Conservation (phyloP, 2,329 filamentous ascomycete genomes). For the Monosporascus sp. region DNA sequence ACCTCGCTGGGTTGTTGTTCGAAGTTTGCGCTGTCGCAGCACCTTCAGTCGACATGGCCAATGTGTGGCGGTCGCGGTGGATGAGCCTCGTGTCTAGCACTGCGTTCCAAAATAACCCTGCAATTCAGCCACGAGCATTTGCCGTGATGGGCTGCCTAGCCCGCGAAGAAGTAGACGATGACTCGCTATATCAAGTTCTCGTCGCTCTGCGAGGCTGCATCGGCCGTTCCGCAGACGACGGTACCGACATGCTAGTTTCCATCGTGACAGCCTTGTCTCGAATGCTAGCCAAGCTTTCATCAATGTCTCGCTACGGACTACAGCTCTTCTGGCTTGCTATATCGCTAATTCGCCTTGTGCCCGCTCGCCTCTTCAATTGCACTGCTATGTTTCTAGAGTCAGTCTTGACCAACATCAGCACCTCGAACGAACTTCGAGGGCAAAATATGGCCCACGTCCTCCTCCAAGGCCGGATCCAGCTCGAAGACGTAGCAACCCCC, state of each 20-base stretch:
- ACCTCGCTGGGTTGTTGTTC: conserved; percentile 56
- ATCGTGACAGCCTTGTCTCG: conserved; percentile 64
- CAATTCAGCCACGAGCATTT: conserved; percentile 65
- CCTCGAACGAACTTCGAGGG: conserved; percentile 54
- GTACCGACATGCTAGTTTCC: conserved; percentile 63
- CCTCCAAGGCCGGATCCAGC: conserved; percentile 53
- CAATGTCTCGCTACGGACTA: conserved; percentile 61
- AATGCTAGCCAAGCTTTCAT: conserved; percentile 66
- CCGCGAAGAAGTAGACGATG: conserved; percentile 67
- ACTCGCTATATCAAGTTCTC: conserved; percentile 65
- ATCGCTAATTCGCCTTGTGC: conserved; percentile 60
- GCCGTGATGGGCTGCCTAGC: conserved; percentile 68
- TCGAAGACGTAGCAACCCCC: conserved; percentile 58
- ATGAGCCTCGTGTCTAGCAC: conserved; percentile 70
- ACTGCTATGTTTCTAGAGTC: conserved; percentile 61
- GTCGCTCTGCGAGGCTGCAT: conserved; percentile 63
- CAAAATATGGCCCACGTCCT: conserved; percentile 56
- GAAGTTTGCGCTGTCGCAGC: conserved; percentile 61
- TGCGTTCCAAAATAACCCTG: conserved; percentile 68
- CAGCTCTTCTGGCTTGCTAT: conserved; percentile 69
- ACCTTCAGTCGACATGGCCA: conserved; percentile 59
- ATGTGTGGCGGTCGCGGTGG: conserved; percentile 67
- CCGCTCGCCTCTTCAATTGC: conserved; percentile 59
- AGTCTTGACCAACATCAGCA: conserved; percentile 59
- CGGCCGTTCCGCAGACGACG: conserved; percentile 60